phyloP scores from a whole-genome alignment of 202 grass and related monocot species.

The Carex arenaria region DNA sequence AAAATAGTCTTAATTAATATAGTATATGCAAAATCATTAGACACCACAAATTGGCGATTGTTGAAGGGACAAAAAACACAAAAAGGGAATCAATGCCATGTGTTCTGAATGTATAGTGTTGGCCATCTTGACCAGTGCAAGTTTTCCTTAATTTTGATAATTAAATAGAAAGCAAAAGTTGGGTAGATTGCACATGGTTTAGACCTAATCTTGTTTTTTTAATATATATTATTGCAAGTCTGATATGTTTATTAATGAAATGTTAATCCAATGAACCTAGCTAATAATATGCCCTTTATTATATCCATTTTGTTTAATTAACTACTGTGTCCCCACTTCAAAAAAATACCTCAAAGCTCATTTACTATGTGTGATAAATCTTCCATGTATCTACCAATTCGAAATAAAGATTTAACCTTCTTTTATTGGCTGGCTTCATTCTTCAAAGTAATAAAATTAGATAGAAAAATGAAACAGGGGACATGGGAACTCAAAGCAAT shows the following conservation, averaged over 20 bases:
- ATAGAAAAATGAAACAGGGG: not conserved
- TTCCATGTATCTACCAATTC: not conserved
- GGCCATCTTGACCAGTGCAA: constrained; percentile 22
- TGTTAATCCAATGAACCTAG: constrained; percentile 10
- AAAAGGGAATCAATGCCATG: constrained; percentile 12
- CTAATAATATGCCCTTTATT: constrained; percentile 3
- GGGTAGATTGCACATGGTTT: constrained; percentile 23
- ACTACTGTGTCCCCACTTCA: not conserved
- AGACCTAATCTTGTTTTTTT: constrained; percentile 14
- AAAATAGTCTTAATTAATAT: not conserved
- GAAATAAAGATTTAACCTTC: too few species aligned
- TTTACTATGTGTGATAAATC: not conserved
- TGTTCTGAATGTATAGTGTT: constrained; percentile 21
- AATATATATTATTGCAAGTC: constrained; percentile 12
- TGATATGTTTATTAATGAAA: constrained; percentile 6
- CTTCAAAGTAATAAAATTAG: not conserved
- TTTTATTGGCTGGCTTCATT: not conserved
- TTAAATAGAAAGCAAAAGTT: constrained; percentile 3
- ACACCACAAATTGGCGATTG: constrained; percentile 7
- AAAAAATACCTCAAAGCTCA: not conserved
- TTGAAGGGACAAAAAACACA: constrained; percentile 12
- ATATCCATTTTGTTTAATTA: not conserved
- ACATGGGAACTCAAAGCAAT: not conserved
- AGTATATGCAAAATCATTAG: constrained; percentile 11
- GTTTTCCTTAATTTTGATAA: not conserved